A percentile compares a stretch with the other conserved stretches of the same genome.
These are phyloP conservation scores for Pestalotiopsis sp. DNA, from an alignment of 2,329 filamentous ascomycete genomes.

Conservation along the genomic window DNA sequence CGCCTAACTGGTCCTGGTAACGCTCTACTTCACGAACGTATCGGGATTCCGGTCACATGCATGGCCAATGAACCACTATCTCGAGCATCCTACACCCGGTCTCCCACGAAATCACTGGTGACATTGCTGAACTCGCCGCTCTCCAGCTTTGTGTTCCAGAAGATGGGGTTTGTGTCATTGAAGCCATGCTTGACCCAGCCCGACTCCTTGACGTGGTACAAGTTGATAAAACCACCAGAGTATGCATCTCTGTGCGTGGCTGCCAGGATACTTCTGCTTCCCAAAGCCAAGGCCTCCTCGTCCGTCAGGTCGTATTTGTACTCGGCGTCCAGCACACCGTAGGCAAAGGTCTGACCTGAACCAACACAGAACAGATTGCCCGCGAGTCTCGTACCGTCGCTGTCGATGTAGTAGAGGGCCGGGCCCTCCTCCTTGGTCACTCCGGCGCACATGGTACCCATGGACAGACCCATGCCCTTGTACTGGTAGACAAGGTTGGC, in stretches of 20 bases:
- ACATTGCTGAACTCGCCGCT: conserved; percentile 99
- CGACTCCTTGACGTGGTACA: conserved; percentile 98
- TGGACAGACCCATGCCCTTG: conserved; percentile 97
- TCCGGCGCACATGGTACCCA: conserved; percentile 99
- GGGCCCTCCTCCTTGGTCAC: conserved; percentile 95
- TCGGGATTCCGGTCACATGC: background rate
- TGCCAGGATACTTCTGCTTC: conserved; percentile 88
- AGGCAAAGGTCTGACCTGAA: conserved; percentile 97
- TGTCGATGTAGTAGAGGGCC: conserved; percentile 98
- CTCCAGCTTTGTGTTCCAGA: conserved; percentile 99
- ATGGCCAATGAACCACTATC: background rate
- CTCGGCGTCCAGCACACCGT: conserved; percentile 94
- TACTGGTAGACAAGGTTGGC: conserved; percentile 98
- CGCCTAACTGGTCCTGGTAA: conserved; percentile 16
- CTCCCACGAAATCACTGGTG: conserved; percentile 68
- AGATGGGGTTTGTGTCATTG: conserved; percentile 97
- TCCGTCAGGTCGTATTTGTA: conserved; percentile 87
- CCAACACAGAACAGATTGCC: conserved; percentile 99
- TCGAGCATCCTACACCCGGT: conserved; percentile 13
- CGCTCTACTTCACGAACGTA: conserved; percentile 9
- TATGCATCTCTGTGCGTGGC: conserved; percentile 98
- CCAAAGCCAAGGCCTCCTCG: conserved; percentile 88
- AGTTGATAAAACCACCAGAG: conserved; percentile 97
- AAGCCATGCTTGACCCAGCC: conserved; percentile 99
- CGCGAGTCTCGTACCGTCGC: conserved; percentile 86